These are phyloP conservation scores for Hymenochaete sp. DNA, from an alignment of 1,284 basidiomycete species.

Conservation along the genomic window DNA sequence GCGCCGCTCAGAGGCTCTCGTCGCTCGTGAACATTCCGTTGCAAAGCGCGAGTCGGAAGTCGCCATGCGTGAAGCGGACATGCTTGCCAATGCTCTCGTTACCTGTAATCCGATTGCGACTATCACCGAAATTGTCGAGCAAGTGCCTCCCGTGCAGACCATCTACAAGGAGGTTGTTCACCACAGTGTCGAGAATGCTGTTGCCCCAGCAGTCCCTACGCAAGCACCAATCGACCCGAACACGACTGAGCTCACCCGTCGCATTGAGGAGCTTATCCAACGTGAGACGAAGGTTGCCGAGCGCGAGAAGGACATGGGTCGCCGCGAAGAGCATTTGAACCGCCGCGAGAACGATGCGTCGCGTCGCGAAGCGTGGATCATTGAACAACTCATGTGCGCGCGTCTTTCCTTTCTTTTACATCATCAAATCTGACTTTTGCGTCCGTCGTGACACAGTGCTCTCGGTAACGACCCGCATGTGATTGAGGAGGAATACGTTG, in stretches of 20 bases:
- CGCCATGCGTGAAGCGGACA: constrained; percentile 73
- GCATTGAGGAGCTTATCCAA: constrained; percentile 70
- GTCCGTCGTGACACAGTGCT: constrained; percentile 34
- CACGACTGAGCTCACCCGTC: constrained; percentile 32
- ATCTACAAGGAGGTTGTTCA: constrained; percentile 78
- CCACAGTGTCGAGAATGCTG: constrained; percentile 51
- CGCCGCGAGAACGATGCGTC: constrained; percentile 75
- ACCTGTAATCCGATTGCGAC: constrained; percentile 44
- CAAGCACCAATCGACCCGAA: constrained; percentile 47
- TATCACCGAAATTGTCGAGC: constrained; percentile 34
- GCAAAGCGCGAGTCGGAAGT: constrained; percentile 75
- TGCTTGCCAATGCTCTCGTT: constrained; percentile 58
- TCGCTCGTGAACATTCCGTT: constrained; percentile 65
- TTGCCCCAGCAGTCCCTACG: constrained; percentile 37
- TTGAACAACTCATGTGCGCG: constrained; percentile 77
- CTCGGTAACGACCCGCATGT: constrained; percentile 56
- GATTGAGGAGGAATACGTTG: constrained; percentile 71
- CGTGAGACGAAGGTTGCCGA: constrained; percentile 76
- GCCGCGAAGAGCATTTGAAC: constrained; percentile 73
- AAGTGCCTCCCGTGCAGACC: constrained; percentile 52
- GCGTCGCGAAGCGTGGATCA: constrained; percentile 77
- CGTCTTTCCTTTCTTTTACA: constrained; percentile 1
- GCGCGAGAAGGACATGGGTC: constrained; percentile 72
- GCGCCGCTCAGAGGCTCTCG: constrained; percentile 68
- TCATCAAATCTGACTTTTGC: background rate